phyloP scores from a whole-genome alignment of 1,139 yeast genomes.

The Geotrichum restrictum region DNA sequence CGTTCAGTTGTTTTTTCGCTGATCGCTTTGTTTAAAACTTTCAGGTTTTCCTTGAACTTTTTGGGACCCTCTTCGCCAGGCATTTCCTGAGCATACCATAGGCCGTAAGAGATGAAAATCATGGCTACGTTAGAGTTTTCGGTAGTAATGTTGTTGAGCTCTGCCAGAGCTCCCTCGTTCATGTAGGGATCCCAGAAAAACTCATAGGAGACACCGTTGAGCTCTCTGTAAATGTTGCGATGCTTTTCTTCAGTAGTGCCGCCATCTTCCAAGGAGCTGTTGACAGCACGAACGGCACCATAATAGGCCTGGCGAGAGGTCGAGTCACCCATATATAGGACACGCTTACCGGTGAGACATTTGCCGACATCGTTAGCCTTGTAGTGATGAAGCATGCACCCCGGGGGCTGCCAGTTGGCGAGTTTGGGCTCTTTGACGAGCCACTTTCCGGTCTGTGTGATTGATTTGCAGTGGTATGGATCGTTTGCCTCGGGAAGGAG shows the following conservation, averaged over 20 bases:
- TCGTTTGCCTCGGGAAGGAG: slow-evolving; percentile 6
- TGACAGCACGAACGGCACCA: slow-evolving; percentile 24
- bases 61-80: slow-evolving; percentile 22
- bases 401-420: slow-evolving; percentile 28
- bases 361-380: slow-evolving; percentile 21
- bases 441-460: slow-evolving; percentile 17
- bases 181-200: slow-evolving; percentile 31
- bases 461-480: slow-evolving; percentile 18
- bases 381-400: slow-evolving; percentile 28
- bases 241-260: slow-evolving; percentile 22
- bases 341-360: slow-evolving; percentile 24
- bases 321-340: slow-evolving; percentile 29
- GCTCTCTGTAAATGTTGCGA: slow-evolving; percentile 13
- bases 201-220: slow-evolving; percentile 23
- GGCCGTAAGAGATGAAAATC: slow-evolving; percentile 25
- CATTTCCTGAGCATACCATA: slow-evolving; percentile 24
- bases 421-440: slow-evolving; percentile 20
- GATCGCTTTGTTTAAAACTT: slow-evolving; percentile 18
- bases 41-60: slow-evolving; percentile 19
- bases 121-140: slow-evolving; percentile 20
- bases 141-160: slow-evolving; percentile 16
- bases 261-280: slow-evolving; percentile 22
- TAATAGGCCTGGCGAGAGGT: slow-evolving; percentile 28
- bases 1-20: slow-evolving; percentile 4
- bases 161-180: slow-evolving; percentile 20